A percentile compares a stretch with the other conserved stretches of the same genome.
Evolutionary conservation across 139 green algal genomes (phyloP).

Genomic region (Penium margaritaceum): DNA sequence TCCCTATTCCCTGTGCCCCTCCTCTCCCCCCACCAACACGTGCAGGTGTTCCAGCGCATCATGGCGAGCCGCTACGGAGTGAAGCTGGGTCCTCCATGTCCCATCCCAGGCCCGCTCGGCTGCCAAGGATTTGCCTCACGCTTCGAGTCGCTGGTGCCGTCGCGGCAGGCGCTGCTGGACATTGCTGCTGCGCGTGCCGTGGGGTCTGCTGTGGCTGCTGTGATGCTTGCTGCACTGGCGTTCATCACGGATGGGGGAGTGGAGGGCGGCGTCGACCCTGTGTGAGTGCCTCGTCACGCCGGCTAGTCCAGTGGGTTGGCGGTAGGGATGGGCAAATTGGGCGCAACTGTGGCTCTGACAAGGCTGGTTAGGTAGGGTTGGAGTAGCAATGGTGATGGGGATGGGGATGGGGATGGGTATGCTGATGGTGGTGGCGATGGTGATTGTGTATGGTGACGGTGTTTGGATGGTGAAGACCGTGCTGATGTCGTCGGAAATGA

Average conservation of each 20-base stretch:
- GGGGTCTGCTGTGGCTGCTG: neutral
- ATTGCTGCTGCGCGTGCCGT: slow-evolving; percentile 27
- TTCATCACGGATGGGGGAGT: slow-evolving; percentile 17
- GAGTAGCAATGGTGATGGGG: too few species aligned
- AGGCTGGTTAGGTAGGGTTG: too few species aligned
- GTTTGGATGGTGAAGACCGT: too few species aligned
- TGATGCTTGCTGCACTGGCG: slow-evolving; percentile 16
- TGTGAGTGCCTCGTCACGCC: slow-evolving; percentile 9
- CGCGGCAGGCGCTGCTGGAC: slow-evolving; percentile 24
- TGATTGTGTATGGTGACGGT: too few species aligned
- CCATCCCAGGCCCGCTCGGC: slow-evolving; percentile 32
- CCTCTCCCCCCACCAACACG: neutral
- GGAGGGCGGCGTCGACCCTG: slow-evolving; percentile 25
- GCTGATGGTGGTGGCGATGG: neutral
- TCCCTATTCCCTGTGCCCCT: neutral
- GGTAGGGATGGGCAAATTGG: neutral
- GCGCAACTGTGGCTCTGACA: neutral
- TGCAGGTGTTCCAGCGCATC: slow-evolving; percentile 24
- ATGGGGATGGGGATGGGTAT: too few species aligned
- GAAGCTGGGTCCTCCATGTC: slow-evolving; percentile 19
- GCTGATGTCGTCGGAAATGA: too few species aligned
- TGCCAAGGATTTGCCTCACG: slow-evolving; percentile 25
- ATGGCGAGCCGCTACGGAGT: slow-evolving; percentile 18
- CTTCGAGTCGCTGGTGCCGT: slow-evolving; percentile 28
- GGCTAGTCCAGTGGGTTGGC: neutral